Percentiles rank a stretch among this genome's conserved stretches.
Evolutionary conservation across 2,329 filamentous ascomycete genomes (phyloP).

Genomic region (Fusarium caatingaense): DNA sequence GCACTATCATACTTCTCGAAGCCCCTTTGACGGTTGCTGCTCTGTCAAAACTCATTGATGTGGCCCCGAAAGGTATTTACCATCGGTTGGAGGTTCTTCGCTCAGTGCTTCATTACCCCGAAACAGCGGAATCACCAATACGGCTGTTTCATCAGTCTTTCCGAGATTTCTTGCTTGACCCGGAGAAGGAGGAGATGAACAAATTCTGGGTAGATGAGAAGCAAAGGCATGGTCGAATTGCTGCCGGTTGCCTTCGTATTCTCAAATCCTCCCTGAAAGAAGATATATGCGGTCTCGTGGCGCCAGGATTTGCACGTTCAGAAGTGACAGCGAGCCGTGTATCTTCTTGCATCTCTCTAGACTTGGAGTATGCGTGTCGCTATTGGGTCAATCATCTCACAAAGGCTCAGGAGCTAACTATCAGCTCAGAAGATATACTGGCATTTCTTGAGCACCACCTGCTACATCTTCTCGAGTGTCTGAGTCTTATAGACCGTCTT

Average conservation of each 20-base stretch:
- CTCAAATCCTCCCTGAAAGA: no score
- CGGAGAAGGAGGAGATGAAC: slow-evolving; percentile 40
- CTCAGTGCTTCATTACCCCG: slow-evolving; percentile 18
- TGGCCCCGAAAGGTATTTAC: slow-evolving; percentile 19
- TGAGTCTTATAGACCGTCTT: no score
- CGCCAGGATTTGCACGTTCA: no score
- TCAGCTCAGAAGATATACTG: no score
- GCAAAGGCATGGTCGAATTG: slow-evolving; percentile 48
- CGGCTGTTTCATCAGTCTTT: slow-evolving; percentile 48
- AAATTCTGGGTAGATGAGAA: slow-evolving; percentile 54
- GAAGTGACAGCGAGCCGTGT: neutral
- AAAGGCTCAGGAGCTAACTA: no score
- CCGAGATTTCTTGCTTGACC: slow-evolving; percentile 53
- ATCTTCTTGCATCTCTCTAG: neutral
- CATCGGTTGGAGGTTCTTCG: slow-evolving; percentile 33
- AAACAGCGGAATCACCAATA: neutral
- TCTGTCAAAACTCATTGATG: slow-evolving; percentile 14
- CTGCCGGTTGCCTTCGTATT: slow-evolving; percentile 14
- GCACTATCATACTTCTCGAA: slow-evolving; percentile 42
- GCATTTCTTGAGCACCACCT: no score
- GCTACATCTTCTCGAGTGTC: no score
- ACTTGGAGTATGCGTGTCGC: neutral
- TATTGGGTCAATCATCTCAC: neutral
- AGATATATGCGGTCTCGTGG: no score
- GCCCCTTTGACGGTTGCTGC: slow-evolving; percentile 35